Percentiles rank a stretch among this genome's conserved stretches.
Evolutionary conservation across 1,284 basidiomycete genomes (phyloP).

Genomic region (Ceratobasidium sp.): DNA sequence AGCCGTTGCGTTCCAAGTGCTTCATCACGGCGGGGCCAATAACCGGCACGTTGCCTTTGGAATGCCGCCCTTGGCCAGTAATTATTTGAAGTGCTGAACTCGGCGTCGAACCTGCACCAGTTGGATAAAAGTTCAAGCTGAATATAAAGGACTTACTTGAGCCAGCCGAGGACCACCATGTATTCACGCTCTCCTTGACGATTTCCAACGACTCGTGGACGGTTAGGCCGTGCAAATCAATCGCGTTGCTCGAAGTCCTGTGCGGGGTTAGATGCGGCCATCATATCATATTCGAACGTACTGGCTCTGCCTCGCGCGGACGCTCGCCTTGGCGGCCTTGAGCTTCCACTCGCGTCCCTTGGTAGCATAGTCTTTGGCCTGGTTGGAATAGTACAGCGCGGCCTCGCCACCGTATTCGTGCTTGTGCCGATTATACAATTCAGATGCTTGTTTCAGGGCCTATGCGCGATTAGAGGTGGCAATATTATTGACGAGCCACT

Average conservation of each 20-base stretch:
- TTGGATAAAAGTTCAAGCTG: neutral
- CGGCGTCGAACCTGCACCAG: constrained; percentile 7
- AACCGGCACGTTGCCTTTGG: constrained; percentile 30
- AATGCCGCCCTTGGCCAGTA: constrained; percentile 26
- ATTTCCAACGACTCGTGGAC: constrained; percentile 35
- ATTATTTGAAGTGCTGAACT: constrained; percentile 22
- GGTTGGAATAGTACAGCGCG: constrained; percentile 37
- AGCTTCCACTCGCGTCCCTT: constrained; percentile 37
- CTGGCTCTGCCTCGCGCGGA: constrained; percentile 24
- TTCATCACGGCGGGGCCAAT: constrained; percentile 36
- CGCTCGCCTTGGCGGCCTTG: constrained; percentile 33
- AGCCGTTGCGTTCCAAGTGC: constrained; percentile 21
- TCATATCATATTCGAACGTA: neutral
- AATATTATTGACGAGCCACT: neutral
- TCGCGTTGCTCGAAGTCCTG: constrained; percentile 26
- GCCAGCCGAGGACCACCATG: constrained; percentile 37
- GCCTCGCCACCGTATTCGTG: constrained; percentile 34
- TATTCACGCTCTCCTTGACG: constrained; percentile 35
- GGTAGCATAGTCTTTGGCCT: constrained; percentile 21
- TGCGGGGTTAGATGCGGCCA: neutral
- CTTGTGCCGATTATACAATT: constrained; percentile 20
- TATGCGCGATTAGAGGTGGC: neutral
- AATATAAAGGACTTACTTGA: constrained; percentile 1
- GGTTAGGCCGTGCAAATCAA: constrained; percentile 38
- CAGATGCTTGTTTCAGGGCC: constrained; percentile 32